Base-by-base conservation (phyloP, 495 filamentous ascomycete genomes). In the Massariosphaeria phaeospora region DNA sequence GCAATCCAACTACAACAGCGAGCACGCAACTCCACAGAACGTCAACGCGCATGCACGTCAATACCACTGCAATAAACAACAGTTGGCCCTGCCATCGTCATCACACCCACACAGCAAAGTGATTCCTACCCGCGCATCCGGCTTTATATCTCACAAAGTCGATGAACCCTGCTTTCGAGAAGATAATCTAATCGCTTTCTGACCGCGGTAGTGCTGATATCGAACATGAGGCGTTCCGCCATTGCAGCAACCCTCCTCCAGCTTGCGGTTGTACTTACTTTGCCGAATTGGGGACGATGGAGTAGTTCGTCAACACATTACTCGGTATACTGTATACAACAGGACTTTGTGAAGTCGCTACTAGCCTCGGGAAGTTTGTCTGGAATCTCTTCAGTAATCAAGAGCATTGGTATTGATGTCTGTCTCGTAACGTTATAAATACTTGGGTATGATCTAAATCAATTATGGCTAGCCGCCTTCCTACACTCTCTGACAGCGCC, bases 151-250 rank as follows among this genome's bases (percentile, higher is more conserved):
- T 67, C 69, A 69, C 64, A 76, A 79, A 75, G 77, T 79, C 75
- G 78, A 79, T 79, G 77, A 78, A 78, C 74, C 75, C 74, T 66
- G 63, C 69, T 58, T 64, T 66, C 24, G 35, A 65, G 48, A 67
- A 26, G 23, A 70, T 70, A 60, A 49, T 63, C 47, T 49, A 55
- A 57, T 64, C 57, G 52, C 56, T 62, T 60, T 68, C 76, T 79
- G 67, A 62, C 62, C 62, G 66, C 67, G 67, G 30, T 42, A 55
- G 40, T 25, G 8, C 39, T 44, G 51, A 27, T 18, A 26, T 25
- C 21, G 17, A 17, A 15, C 12, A 77, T 75, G 71, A 70, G 67
- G 47, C 47, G 60, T 47, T 39, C 48, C 26, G 18, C 65, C 26
- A 35, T 69, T 27, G 61, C 58, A 33, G 55, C 65, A 13, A 53